Conservation (phyloP, 2,329 filamentous ascomycete species). For the Thielaviopsis punctulata region DNA sequence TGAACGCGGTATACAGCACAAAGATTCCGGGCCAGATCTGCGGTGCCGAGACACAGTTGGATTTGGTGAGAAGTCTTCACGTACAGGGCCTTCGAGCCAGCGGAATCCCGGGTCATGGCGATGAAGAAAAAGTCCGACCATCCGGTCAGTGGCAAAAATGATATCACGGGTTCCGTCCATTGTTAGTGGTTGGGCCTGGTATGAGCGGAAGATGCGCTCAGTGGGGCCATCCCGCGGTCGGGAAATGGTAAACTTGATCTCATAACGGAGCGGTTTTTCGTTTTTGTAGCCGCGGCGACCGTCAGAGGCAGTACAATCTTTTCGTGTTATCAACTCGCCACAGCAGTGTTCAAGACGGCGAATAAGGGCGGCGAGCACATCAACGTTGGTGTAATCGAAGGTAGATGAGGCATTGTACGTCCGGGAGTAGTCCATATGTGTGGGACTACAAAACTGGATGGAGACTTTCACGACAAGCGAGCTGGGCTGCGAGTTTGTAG, state of each 20-base stretch:
- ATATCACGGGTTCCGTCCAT: conserved; percentile 28
- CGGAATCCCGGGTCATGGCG: conserved; percentile 32
- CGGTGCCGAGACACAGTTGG: conserved; percentile 25
- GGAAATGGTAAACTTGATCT: conserved; percentile 28
- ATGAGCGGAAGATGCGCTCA: conserved; percentile 30
- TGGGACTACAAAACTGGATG: conserved; percentile 28
- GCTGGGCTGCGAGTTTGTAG: conserved; percentile 1
- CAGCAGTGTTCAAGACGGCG: conserved; percentile 34
- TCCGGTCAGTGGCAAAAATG: conserved; percentile 30
- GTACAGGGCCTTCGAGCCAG: conserved; percentile 28
- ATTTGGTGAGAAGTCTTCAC: conserved; percentile 21
- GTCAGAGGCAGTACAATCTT: conserved; percentile 30
- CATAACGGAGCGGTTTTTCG: conserved; percentile 30
- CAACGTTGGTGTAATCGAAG: conserved; percentile 25
- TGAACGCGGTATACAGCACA: conserved; percentile 29
- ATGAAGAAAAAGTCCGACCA: conserved; percentile 32
- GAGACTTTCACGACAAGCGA: conserved; percentile 26
- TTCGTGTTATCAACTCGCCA: conserved; percentile 35
- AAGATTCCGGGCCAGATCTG: conserved; percentile 26
- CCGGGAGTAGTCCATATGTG: conserved; percentile 26
- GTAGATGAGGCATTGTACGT: conserved; percentile 29
- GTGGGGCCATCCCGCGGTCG: conserved; percentile 20
- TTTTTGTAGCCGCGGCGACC: conserved; percentile 18
- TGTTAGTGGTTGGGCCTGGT: conserved; percentile 30
- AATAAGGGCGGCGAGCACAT: conserved; percentile 31